phyloP scores from a whole-genome alignment of 257 asterid species.

The Primulina eburnea region DNA sequence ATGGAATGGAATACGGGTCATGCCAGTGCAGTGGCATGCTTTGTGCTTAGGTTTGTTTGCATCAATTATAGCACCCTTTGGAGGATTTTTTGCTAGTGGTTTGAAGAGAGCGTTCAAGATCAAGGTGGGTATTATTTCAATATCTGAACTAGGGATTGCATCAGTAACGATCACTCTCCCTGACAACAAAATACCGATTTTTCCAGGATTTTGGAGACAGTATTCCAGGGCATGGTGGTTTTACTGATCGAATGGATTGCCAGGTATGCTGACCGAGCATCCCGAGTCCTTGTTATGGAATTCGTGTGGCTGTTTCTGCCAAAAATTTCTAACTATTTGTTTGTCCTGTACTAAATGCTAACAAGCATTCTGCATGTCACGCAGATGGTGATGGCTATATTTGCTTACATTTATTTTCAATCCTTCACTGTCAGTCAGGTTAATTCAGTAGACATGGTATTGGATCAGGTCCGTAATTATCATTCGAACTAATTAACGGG shows the following conservation, averaged over 20 bases:
- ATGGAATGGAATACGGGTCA: constrained; percentile 54
- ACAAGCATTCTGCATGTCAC: not conserved
- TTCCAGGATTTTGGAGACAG: constrained; percentile 63
- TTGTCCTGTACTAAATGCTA: not conserved
- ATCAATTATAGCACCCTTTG: constrained; percentile 88
- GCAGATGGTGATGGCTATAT: constrained; percentile 78
- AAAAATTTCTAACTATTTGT: not conserved
- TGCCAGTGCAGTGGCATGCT: constrained; percentile 88
- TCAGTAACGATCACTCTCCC: not conserved
- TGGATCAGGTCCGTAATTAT: constrained; percentile 50
- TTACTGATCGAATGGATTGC: constrained; percentile 74
- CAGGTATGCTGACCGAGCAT: constrained; percentile 38
- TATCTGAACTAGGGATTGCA: not conserved
- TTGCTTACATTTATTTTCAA: constrained; percentile 58
- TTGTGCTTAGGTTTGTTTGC: constrained; percentile 71
- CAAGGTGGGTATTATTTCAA: constrained; percentile 42
- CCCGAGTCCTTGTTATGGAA: not conserved
- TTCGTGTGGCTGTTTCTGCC: not conserved
- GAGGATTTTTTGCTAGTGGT: constrained; percentile 94
- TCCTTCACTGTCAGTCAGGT: constrained; percentile 49
- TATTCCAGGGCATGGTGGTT: constrained; percentile 75
- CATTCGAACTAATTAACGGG: not conserved
- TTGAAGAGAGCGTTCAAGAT: constrained; percentile 87
- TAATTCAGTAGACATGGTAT: constrained; percentile 47
- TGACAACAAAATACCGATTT: not conserved